Conservation (phyloP, 305 asterid species). For the Plantago rigida region DNA sequence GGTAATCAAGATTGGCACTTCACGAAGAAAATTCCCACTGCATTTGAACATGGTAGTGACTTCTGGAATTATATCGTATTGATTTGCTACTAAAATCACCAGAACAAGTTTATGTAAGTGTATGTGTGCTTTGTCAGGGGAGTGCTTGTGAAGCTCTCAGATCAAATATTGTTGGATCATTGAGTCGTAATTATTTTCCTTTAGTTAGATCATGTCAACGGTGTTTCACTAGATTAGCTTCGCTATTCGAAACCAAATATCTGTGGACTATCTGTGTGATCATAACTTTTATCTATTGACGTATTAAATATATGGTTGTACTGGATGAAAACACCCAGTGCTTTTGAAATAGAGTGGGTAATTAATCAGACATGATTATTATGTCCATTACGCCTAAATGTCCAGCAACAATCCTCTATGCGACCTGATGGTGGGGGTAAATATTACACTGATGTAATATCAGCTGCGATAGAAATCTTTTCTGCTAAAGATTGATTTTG, state of each 20-base stretch:
- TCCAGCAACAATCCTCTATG: no score
- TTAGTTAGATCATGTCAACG: neutral
- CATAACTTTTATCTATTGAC: no score
- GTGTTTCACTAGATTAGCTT: slow-evolving; percentile 10
- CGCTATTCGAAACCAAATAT: slow-evolving; percentile 1
- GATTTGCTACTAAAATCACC: neutral
- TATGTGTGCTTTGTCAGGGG: neutral
- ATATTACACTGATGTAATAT: no score
- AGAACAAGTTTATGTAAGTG: no score
- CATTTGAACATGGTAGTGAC: slow-evolving; percentile 7
- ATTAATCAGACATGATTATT: no score
- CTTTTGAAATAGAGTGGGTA: no score
- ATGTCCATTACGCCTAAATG: no score
- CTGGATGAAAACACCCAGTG: no score
- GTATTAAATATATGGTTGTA: no score
- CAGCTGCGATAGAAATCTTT: no score
- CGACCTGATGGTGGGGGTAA: no score
- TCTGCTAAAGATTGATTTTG: no score
- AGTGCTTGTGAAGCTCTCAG: neutral
- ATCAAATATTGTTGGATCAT: slow-evolving; percentile 5
- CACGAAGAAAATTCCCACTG: neutral
- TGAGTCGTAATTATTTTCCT: slow-evolving; percentile 6
- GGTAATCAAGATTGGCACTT: neutral
- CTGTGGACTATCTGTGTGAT: neutral
- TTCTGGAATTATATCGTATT: slow-evolving; percentile 11